phyloP scores from a whole-genome alignment of 1,139 yeast genomes.

The Taphrina communis region DNA sequence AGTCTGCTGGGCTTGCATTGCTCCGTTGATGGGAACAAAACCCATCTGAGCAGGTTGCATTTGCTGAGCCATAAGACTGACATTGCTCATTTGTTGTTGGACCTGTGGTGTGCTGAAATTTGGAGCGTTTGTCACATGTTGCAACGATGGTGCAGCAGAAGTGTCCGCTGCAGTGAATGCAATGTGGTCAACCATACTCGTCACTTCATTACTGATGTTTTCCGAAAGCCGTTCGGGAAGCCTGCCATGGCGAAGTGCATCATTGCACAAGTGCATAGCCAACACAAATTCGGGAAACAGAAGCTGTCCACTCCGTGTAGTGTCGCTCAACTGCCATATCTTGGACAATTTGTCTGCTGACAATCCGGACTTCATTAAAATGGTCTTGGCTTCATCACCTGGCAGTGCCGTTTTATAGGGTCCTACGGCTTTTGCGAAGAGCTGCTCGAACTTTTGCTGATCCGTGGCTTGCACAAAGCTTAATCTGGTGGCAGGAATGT shows the following conservation, averaged over 20 bases:
- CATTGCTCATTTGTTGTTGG: constrained; percentile 23
- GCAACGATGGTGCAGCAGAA: constrained; percentile 12
- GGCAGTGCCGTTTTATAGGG: constrained; percentile 66
- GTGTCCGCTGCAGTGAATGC: constrained; percentile 37
- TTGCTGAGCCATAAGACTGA: constrained; percentile 32
- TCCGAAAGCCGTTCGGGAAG: constrained; percentile 76
- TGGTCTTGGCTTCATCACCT: constrained; percentile 75
- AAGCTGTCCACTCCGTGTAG: constrained; percentile 80
- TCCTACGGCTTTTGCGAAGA: constrained; percentile 60
- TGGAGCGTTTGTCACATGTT: constrained; percentile 25
- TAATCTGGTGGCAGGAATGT: constrained; percentile 67
- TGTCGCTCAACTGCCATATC: constrained; percentile 84
- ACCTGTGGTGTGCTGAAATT: constrained; percentile 23
- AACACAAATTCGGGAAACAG: constrained; percentile 94
- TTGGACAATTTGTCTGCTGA: constrained; percentile 78
- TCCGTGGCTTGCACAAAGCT: constrained; percentile 85
- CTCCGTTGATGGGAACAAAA: constrained; percentile 23
- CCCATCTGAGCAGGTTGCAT: constrained; percentile 30
- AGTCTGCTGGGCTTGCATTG: constrained; percentile 51
- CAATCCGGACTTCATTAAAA: constrained; percentile 79
- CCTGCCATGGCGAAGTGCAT: constrained; percentile 75
- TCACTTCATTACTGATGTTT: constrained; percentile 79
- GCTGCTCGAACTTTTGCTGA: constrained; percentile 80
- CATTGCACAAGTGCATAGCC: constrained; percentile 85
- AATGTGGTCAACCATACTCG: constrained; percentile 84